Evolutionary conservation across 2,329 filamentous ascomycete species (phyloP).

Genomic region (Monilinia fructigena): DNA sequence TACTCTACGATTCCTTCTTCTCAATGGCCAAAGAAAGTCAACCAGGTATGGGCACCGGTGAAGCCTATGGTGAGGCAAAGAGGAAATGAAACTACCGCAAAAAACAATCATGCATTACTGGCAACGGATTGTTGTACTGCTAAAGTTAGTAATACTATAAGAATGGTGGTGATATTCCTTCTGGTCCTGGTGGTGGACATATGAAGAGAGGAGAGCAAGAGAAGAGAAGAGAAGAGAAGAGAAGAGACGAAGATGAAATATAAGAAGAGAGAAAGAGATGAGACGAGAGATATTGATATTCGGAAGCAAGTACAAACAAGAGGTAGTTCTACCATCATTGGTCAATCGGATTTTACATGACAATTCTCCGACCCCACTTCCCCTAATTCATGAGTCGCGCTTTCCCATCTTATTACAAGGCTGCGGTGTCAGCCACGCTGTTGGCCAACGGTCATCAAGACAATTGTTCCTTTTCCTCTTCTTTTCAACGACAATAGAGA

Average conservation of each 20-base stretch:
- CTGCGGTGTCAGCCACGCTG: conserved; percentile 1
- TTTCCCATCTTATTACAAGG: conserved; percentile 15
- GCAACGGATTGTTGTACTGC: conserved; percentile 8
- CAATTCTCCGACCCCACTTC: conserved; percentile 24
- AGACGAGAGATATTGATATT: neutral
- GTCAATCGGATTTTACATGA: conserved; percentile 24
- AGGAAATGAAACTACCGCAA: conserved; percentile 15
- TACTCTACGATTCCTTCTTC: neutral
- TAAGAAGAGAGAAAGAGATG: neutral
- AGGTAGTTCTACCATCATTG: neutral
- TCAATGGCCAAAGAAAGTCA: conserved; percentile 28
- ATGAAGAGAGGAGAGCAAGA: conserved; percentile 23
- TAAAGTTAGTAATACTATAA: conserved; percentile 31
- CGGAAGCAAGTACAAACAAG: conserved; percentile 14
- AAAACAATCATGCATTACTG: conserved; percentile 13
- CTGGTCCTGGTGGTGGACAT: conserved; percentile 21
- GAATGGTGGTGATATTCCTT: conserved; percentile 27
- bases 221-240: conserved; percentile 15
- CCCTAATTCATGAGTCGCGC: conserved; percentile 25
- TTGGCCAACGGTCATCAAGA: neutral
- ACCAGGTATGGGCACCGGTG: conserved; percentile 16
- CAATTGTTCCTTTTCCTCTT: neutral
- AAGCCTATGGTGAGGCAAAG: conserved; percentile 13
- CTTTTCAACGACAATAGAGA: neutral
- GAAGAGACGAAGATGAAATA: neutral